Conservation (phyloP, 129 eudicot genomes). For the Artemisia argyi region DNA sequence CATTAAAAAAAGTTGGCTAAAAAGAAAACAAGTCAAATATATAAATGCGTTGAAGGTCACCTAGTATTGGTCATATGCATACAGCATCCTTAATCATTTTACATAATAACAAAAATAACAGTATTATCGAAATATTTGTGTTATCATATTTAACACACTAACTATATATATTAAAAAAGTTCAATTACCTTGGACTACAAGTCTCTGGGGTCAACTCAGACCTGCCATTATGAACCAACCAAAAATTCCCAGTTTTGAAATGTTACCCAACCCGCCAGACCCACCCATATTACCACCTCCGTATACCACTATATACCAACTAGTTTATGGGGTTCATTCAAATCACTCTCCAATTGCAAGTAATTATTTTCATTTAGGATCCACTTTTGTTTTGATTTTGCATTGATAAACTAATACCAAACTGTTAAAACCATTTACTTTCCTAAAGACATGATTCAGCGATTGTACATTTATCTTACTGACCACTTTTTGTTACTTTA, state of each 20-base stretch:
- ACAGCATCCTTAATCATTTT: slow-evolving; percentile 1
- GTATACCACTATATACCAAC: not conserved
- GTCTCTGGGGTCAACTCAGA: not conserved
- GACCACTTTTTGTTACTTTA: no score
- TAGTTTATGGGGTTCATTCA: not conserved
- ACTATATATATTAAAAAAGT: not conserved
- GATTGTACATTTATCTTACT: no score
- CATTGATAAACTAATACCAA: not conserved
- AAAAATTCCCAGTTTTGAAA: not conserved
- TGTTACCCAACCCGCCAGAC: not conserved
- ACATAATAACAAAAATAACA: not conserved
- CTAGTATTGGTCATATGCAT: not conserved
- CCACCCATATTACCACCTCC: not conserved
- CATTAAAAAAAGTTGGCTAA: no score
- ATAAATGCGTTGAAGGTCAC: not conserved
- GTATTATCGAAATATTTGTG: not conserved
- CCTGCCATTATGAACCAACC: not conserved
- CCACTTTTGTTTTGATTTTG: not conserved
- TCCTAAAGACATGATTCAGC: no score
- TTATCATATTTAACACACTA: not conserved
- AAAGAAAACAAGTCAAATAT: not conserved
- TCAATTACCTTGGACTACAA: not conserved
- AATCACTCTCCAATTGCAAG: not conserved
- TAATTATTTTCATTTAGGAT: not conserved
- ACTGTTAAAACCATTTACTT: no score